Conservation (phyloP, 1,284 basidiomycete species). For the Ceratobasidium sp. region DNA sequence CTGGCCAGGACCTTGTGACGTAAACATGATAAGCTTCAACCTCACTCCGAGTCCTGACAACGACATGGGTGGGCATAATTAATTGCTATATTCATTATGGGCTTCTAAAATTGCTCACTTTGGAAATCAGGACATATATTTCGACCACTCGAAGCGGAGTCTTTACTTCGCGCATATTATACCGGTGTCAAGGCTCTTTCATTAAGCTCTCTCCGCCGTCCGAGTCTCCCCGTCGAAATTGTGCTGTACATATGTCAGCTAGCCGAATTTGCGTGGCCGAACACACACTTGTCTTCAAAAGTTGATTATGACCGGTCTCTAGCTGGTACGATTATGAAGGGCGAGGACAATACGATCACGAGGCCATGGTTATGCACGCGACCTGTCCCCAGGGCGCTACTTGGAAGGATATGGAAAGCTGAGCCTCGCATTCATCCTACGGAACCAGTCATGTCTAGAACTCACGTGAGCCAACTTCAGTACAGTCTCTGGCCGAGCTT, state of each 20-base stretch:
- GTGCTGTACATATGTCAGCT: slow-evolving; percentile 26
- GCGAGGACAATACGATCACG: neutral
- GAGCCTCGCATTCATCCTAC: slow-evolving; percentile 28
- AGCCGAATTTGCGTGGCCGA: slow-evolving; percentile 28
- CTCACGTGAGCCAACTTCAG: slow-evolving; percentile 4
- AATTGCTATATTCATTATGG: neutral
- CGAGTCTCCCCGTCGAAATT: slow-evolving; percentile 28
- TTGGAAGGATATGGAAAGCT: slow-evolving; percentile 7
- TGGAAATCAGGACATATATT: neutral
- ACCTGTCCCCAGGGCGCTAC: neutral
- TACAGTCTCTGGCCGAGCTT: neutral
- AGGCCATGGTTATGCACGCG: slow-evolving; percentile 39
- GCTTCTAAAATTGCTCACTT: neutral
- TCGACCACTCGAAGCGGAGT: neutral
- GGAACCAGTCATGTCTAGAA: slow-evolving; percentile 41
- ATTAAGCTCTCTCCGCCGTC: neutral
- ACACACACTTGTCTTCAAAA: slow-evolving; percentile 15
- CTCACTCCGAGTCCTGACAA: neutral
- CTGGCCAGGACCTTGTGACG: neutral
- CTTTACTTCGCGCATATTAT: slow-evolving; percentile 13
- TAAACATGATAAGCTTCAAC: neutral
- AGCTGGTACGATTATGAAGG: slow-evolving; percentile 6
- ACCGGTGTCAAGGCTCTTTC: slow-evolving; percentile 19
- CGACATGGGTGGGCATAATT: neutral
- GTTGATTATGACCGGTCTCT: slow-evolving; percentile 19